These are phyloP conservation scores for Bretschneidera sinensis DNA, from an alignment of 345 rosid species.

Conservation along the genomic window DNA sequence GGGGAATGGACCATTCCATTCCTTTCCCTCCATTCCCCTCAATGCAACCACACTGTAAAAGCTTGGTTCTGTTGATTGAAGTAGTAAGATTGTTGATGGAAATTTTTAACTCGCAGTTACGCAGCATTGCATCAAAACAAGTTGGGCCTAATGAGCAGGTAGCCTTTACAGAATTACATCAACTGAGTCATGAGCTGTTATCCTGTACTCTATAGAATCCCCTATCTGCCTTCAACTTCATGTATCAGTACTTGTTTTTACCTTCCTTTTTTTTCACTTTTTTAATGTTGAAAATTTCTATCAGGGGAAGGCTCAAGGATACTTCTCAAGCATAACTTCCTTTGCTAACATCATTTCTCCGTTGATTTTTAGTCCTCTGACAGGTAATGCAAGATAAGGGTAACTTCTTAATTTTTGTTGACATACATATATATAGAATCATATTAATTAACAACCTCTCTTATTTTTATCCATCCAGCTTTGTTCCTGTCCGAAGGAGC, in stretches of 20 bases:
- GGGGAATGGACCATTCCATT: too few relatives aligned
- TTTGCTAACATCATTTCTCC: conserved; percentile 73
- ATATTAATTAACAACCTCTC: neutral
- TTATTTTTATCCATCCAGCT: conserved; percentile 34
- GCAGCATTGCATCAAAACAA: conserved; percentile 86
- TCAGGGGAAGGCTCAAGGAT: conserved; percentile 95
- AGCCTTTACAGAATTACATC: neutral
- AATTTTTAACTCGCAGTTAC: conserved; percentile 8
- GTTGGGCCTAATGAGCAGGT: conserved; percentile 78
- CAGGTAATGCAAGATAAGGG: conserved; percentile 37
- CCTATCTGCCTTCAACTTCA: too few relatives aligned
- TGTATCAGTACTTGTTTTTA: neutral
- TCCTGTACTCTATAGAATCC: too few relatives aligned
- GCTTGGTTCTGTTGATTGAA: too few relatives aligned
- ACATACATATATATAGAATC: too few relatives aligned
- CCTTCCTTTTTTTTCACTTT: neutral
- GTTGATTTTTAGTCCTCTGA: conserved; percentile 74
- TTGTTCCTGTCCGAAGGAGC: conserved; percentile 68
- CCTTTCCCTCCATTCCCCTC: too few relatives aligned
- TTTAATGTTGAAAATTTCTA: too few relatives aligned
- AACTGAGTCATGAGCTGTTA: neutral
- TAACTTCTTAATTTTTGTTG: too few relatives aligned
- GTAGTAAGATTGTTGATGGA: neutral
- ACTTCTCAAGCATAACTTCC: conserved; percentile 70
- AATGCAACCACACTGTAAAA: too few relatives aligned